Conservation (phyloP, 768 basidiomycete species). For the Chalciporus chontae region DNA sequence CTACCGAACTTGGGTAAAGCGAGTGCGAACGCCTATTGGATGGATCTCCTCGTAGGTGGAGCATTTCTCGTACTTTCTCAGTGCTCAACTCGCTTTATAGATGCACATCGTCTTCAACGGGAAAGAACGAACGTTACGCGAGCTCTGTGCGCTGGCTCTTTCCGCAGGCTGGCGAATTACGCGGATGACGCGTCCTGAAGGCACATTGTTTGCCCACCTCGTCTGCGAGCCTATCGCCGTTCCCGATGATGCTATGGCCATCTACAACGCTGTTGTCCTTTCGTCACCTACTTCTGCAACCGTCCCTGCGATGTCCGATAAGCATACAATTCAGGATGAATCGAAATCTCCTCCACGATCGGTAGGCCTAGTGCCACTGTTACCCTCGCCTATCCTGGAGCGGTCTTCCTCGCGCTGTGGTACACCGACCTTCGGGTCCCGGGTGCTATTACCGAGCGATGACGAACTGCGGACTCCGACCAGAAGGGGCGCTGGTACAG, state of each 20-base stretch:
- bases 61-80: neutral
- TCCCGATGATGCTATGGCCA: constrained; percentile 34
- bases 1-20: constrained; percentile 73
- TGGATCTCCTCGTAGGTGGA: constrained; percentile 60
- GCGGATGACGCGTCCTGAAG: constrained; percentile 53
- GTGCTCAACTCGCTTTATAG: constrained; percentile 31
- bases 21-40: constrained; percentile 61
- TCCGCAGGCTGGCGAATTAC: constrained; percentile 62
- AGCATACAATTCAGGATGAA: neutral
- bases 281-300: constrained; percentile 17
- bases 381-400: constrained; percentile 33
- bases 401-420: constrained; percentile 52
- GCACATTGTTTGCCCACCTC: constrained; percentile 69
- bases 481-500: constrained; percentile 11
- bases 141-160: constrained; percentile 49
- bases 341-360: constrained; percentile 3
- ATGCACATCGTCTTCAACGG: constrained; percentile 70
- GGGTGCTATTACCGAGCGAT: constrained; percentile 27
- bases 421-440: constrained; percentile 62
- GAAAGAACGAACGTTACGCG: constrained; percentile 67
- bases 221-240: constrained; percentile 60
- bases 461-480: constrained; percentile 22
- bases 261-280: constrained; percentile 19
- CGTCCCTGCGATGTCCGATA: constrained; percentile 9
- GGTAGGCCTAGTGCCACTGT: constrained; percentile 7